Evolutionary conservation across 306 rosid species (phyloP).

Genomic region (Datisca glomerata): DNA sequence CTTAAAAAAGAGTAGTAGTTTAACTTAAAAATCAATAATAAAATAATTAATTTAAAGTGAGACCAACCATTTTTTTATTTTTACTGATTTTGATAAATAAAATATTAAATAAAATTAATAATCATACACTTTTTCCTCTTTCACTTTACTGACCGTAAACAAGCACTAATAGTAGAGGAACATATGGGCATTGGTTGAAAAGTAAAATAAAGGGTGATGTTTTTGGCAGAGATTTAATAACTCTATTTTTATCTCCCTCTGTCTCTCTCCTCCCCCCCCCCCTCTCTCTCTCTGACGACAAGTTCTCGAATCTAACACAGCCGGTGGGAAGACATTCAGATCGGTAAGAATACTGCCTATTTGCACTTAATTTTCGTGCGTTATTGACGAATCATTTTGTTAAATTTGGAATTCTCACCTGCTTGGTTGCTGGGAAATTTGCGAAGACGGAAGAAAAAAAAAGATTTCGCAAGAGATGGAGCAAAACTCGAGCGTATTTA

Average conservation of each 20-base stretch:
- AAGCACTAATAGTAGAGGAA: too few relatives aligned
- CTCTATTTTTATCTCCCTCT: not conserved
- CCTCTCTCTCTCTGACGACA: slow-evolving; percentile 4
- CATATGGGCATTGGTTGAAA: too few relatives aligned
- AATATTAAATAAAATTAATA: too few relatives aligned
- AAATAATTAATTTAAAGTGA: too few relatives aligned
- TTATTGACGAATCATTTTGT: slow-evolving; percentile 1
- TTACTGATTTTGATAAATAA: not conserved
- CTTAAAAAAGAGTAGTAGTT: too few relatives aligned
- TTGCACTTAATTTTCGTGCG: not conserved
- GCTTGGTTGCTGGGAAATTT: slow-evolving; percentile 14
- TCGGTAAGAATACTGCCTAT: slow-evolving; percentile 22
- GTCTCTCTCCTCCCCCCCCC: not conserved
- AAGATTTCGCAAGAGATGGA: too few relatives aligned
- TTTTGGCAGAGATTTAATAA: too few relatives aligned
- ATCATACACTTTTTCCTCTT: too few relatives aligned
- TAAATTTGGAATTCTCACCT: slow-evolving; percentile 11
- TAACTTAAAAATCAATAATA: too few relatives aligned
- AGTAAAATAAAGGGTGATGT: too few relatives aligned
- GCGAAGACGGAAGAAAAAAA: too few relatives aligned
- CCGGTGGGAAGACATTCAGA: slow-evolving; percentile 31
- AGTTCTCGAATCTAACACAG: slow-evolving; percentile 23
- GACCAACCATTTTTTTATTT: too few relatives aligned
- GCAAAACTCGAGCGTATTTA: not conserved
- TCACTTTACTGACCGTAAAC: not conserved